These are phyloP conservation scores for Podila clonocystis DNA, from an alignment of 192 early-diverging fungal species.

Conservation along the genomic window DNA sequence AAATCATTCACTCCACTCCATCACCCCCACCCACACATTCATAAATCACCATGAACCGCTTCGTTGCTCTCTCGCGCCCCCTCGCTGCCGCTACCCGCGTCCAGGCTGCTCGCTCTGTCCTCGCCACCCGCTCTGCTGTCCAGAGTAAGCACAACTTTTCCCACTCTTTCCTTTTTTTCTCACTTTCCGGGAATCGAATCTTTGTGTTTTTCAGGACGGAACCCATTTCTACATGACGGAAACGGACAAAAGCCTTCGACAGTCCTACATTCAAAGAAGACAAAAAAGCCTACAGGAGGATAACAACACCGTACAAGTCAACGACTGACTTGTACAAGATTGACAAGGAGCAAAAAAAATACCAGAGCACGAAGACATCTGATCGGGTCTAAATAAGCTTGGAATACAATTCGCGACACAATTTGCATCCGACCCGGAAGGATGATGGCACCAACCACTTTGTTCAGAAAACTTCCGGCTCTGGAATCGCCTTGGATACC, in stretches of 20 bases:
- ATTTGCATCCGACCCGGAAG: no score
- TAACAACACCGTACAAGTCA: no score
- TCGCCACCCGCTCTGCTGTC: conserved; percentile 40
- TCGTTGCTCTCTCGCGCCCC: conserved; percentile 35
- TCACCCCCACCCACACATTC: background rate
- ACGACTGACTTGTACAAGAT: no score
- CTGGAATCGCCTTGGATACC: no score
- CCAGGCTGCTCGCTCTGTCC: conserved; percentile 24
- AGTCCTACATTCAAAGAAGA: no score
- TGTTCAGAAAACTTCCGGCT: no score
- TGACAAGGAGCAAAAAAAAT: no score
- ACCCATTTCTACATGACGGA: background rate
- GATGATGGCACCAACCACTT: no score
- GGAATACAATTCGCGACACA: no score
- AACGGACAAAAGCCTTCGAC: background rate
- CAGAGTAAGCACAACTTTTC: conserved; percentile 33
- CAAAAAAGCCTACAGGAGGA: no score
- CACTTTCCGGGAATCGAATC: background rate
- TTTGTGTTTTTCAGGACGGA: background rate
- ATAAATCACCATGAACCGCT: conserved; percentile 24
- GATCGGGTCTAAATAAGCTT: no score
- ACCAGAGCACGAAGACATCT: no score
- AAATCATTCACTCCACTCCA: background rate
- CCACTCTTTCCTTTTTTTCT: background rate
- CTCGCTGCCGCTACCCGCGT: conserved; percentile 34